phyloP scores from a whole-genome alignment of 257 asterid genomes.

The Solanum bulbocastanum region DNA sequence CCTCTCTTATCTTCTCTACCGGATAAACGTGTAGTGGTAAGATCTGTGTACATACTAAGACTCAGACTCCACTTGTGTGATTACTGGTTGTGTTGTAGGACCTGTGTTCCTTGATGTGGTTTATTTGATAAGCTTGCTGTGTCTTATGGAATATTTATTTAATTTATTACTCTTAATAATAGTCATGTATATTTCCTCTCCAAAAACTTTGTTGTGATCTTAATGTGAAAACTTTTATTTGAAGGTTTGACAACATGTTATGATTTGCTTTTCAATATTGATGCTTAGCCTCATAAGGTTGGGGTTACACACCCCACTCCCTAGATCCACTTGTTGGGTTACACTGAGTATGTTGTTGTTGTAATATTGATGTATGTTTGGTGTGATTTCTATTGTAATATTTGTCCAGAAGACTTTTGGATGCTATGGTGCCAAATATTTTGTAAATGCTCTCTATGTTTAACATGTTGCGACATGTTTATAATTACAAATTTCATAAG shows the following conservation, averaged over 20 bases:
- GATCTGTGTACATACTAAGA: fast-evolving
- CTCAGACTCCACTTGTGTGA: background rate
- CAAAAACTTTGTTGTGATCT: background rate
- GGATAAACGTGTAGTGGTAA: background rate
- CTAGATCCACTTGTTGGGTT: background rate
- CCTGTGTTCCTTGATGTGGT: background rate
- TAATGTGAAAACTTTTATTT: background rate
- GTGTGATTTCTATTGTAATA: background rate
- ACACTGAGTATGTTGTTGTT: background rate
- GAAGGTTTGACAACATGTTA: background rate
- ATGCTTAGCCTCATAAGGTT: background rate
- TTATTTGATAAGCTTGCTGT: background rate
- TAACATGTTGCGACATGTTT: background rate
- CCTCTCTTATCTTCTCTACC: background rate
- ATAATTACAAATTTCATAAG: background rate
- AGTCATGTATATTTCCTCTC: too few relatives aligned
- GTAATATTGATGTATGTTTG: background rate
- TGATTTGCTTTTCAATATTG: background rate
- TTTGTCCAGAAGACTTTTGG: background rate
- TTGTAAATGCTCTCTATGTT: background rate
- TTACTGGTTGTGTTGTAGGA: background rate
- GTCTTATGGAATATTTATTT: background rate
- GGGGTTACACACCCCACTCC: background rate
- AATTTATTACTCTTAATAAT: background rate
- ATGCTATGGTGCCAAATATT: background rate